Evolutionary conservation across 2,329 filamentous ascomycete genomes (phyloP), one percentile per base, ranked within the genome.

Genomic region (Pestalotiopsis sp.): DNA sequence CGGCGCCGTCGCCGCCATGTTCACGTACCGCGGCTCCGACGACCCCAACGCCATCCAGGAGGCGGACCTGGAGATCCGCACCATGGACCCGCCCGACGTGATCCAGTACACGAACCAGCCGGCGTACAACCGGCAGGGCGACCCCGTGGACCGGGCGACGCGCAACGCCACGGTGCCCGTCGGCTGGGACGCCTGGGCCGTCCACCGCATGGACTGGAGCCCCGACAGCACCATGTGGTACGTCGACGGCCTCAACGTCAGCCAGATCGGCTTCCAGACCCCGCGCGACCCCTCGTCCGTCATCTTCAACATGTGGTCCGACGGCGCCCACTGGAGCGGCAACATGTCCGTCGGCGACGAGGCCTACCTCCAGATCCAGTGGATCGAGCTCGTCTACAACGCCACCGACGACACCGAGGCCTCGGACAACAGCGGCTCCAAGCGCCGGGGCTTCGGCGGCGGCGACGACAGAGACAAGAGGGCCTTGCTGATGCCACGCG

Each of bases 31-130:
- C 13, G 78, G 79, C 68, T 75, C 73, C 4, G 72, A 76, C 13
- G 74, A 77, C 12, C 77, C 80, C 4, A 77, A 77, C 4, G 70
- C 78, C 20, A 79, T 87, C n/a, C 84, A 87, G 73, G 86, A 88
- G 74, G 81, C 84, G 6, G 86, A 89, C 73, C 78, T 88, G 45
- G 86, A 89, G 77, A 80, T 88, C 66, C 80, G 86, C 59, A 88
- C 86, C 1, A 72, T 74, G 20, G 84, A 84, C 65, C 78, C 81
- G 1, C 74, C 73, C 20, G 74, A 82, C 68, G 76, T 77, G 49
- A 78, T 87, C 52, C 84, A 87, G 70, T 91, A 89, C 80, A 90
- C 89, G 14, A 91, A 91, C 78, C 89, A 91, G 77, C 89, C 89
- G 0, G 79, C 85, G 0, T 82, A 84, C 60, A 81, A 57, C 62